Evolutionary conservation across 2,329 filamentous ascomycete genomes (phyloP), one percentile per base, ranked within the genome.

Genomic region (Sarocladiaceae sp.): DNA sequence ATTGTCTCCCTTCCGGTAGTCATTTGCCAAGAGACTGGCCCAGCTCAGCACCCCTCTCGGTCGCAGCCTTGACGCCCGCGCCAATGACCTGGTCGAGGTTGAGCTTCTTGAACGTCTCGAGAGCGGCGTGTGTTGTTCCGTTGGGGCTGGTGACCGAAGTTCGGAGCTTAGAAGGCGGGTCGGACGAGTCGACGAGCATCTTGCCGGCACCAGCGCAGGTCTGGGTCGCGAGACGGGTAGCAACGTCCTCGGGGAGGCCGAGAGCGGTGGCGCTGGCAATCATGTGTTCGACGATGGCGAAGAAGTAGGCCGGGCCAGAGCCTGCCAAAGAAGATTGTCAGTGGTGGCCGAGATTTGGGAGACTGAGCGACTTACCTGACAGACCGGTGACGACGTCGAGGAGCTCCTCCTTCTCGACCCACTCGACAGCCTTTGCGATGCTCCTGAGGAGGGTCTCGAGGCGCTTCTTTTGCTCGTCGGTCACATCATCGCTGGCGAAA

Each of bases 111-210:
- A 74, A 73, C 53, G 67, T 72, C 46, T 69, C 58, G 13, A 74
- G 59, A 0, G 70, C 71, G 11, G 71, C 71, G 33, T 72, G 60
- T 0, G 71, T 74, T 3, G 71, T 74, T 23, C 71, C 71, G 49
- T 73, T 73, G 19, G 71, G 71, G 58, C 71, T 74, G 5, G 71
- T 74, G 42, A 74, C 71, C 53, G 74, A 74, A 51, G 61, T 69
- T 44, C 71, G 65, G 41, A 74, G 60, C 58, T 74, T 69, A 1
- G 63, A 53, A 0, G 71, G 69, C 26, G 65, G 60, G 2, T 73
- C 69, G 3, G 64, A 56, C 2, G 70, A 70, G 50, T 69, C 63
- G 19, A 69, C 63, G 6, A 74, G 63, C 70, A 73, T 74, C 58
- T 66, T 67, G 35, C 70, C 71, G 1, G 71, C 71, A n/a, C 71